Base-by-base conservation (phyloP, 306 rosid genomes). In the Ormosia semicastrata region DNA sequence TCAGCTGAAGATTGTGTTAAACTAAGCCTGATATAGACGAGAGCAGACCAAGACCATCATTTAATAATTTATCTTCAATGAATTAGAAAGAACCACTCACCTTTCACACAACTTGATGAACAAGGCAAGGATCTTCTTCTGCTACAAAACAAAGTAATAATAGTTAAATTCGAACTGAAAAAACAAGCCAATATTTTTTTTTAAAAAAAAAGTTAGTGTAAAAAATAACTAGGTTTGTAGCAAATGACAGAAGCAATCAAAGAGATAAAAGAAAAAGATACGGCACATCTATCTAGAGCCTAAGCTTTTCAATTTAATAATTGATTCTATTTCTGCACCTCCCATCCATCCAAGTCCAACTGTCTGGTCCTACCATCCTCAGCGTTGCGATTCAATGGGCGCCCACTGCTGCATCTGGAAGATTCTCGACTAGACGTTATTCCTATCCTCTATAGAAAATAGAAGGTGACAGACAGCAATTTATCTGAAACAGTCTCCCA, bases 321-420 rank as follows among this genome's bases (percentile, higher is more conserved):
- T 70, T 41, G 24, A 17, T 30, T 13, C 2, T 15, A n/a, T n/a
- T n/a, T n/a, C n/a, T n/a, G n/a, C n/a, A n/a, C 24, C 49, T 53
- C 44, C 36, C 29, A 39, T 36, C 34, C 10, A 59, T n/a, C n/a
- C n/a, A n/a, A n/a, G n/a, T 77, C 24, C 63, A 46, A 32, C 17
- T 52, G 15, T 10, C 80, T n/a, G 70, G 36, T 62, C 30, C n/a
- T 8, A 14, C 10, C 44, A 24, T 2, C 39, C 47, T 8, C 36
- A 18, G 32, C 32, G 3, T 2, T 40, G 10, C 18, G 17, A 53
- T 11, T 53, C 58, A 5, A 54, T 29, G 80, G 60, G 80, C 77
- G 85, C 79, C 82, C 72, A 71, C 72, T 0, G 73, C 14, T 24
- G 9, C 12, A 6, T 64, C 83, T 4, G 62, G 85, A 81, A 80